phyloP scores from a whole-genome alignment of 164 flowering plant species.

The Berberis vulgaris region DNA sequence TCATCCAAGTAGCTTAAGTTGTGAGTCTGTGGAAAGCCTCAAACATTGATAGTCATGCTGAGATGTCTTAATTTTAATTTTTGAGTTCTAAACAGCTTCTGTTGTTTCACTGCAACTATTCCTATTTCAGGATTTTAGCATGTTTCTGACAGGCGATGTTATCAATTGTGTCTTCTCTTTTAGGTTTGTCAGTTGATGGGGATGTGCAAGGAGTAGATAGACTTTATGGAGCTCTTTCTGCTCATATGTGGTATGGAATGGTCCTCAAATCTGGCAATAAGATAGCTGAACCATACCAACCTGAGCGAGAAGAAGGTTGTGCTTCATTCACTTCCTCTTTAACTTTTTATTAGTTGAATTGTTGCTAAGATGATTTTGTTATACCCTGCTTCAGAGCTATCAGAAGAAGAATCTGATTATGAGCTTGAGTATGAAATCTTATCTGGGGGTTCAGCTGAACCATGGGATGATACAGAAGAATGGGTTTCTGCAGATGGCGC shows the following conservation, averaged over 20 bases:
- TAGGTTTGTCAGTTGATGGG: constrained; percentile 87
- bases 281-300: constrained; percentile 38
- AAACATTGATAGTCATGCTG: too few relatives aligned
- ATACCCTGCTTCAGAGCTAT: constrained; percentile 35
- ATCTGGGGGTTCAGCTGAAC: constrained; percentile 79
- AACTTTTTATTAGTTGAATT: not conserved
- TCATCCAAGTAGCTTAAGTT: too few relatives aligned
- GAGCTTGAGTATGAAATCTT: constrained; percentile 76
- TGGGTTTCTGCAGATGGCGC: constrained; percentile 54
- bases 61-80: too few relatives aligned
- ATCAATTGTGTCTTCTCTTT: constrained; percentile 2
- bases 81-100: too few relatives aligned
- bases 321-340: constrained; percentile 1
- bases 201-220: constrained; percentile 92
- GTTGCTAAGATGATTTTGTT: constrained; percentile 2
- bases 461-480: constrained; percentile 54
- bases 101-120: too few relatives aligned
- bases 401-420: constrained; percentile 77
- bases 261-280: constrained; percentile 63
- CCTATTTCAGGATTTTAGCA: too few relatives aligned
- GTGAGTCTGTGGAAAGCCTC: too few relatives aligned
- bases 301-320: constrained; percentile 42
- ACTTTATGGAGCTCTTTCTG: constrained; percentile 76
- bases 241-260: constrained; percentile 99
- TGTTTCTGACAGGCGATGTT: not conserved